These are phyloP conservation scores for Chaetomium olivaceum DNA, from an alignment of 2,329 filamentous ascomycete genomes.

Conservation along the genomic window DNA sequence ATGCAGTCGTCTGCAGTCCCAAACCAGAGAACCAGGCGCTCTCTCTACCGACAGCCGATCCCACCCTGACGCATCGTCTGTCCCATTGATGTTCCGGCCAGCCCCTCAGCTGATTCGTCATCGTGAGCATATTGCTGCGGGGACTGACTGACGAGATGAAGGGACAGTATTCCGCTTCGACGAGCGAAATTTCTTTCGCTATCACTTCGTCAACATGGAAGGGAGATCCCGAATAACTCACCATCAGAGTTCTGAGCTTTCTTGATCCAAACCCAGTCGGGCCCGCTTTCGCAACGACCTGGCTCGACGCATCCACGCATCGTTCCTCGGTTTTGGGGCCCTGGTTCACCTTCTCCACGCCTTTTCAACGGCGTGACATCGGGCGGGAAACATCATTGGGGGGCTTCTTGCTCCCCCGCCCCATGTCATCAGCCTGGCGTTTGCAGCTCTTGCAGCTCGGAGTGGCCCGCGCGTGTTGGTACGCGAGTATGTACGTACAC, in stretches of 20 bases:
- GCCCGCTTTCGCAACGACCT: slow-evolving; percentile 10
- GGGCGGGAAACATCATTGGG: slow-evolving; percentile 22
- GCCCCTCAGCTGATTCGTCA: slow-evolving; percentile 32
- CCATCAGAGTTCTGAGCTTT: neutral
- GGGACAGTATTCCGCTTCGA: neutral
- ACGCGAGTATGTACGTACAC: neutral
- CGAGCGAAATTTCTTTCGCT: neutral
- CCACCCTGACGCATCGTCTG: slow-evolving; percentile 22
- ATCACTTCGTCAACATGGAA: neutral
- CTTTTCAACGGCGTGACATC: slow-evolving; percentile 32
- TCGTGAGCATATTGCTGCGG: slow-evolving; percentile 12
- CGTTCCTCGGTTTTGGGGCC: neutral
- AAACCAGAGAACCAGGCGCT: slow-evolving; percentile 26
- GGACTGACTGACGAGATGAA: slow-evolving; percentile 8
- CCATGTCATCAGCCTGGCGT: slow-evolving; percentile 26
- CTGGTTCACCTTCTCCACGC: slow-evolving; percentile 13
- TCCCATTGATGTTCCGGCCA: slow-evolving; percentile 25
- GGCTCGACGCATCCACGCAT: neutral
- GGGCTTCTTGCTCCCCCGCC: slow-evolving; percentile 14
- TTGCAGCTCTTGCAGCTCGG: slow-evolving; percentile 21
- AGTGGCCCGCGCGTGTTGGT: slow-evolving; percentile 2
- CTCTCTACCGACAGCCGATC: slow-evolving; percentile 34
- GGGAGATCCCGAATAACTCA: neutral
- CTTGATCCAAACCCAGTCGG: slow-evolving; percentile 10
- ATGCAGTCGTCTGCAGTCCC: slow-evolving; percentile 2